phyloP scores from a whole-genome alignment of 805 yeast genomes.

The Zygotorulaspora florentina region DNA sequence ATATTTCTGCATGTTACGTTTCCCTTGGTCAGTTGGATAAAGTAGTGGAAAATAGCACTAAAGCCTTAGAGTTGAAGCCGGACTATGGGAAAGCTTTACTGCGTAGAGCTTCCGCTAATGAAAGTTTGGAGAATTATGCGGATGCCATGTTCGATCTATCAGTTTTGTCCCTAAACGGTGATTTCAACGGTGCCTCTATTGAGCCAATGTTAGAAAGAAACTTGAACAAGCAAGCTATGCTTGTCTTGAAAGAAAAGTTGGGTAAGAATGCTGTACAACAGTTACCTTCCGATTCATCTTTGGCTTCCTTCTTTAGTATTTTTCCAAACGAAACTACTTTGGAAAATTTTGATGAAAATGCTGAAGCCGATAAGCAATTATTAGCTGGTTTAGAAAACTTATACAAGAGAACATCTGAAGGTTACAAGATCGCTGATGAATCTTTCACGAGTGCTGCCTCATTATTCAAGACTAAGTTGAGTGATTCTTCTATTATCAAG shows the following conservation, averaged over 20 bases:
- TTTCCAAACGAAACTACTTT: slow-evolving; percentile 54
- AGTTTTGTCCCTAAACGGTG: slow-evolving; percentile 80
- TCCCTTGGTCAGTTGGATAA: slow-evolving; percentile 75
- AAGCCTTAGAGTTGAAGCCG: slow-evolving; percentile 80
- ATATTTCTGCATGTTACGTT: slow-evolving; percentile 93
- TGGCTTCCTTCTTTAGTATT: slow-evolving; percentile 86
- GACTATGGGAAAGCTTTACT: slow-evolving; percentile 86
- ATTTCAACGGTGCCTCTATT: slow-evolving; percentile 69
- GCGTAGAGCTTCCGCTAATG: slow-evolving; percentile 92
- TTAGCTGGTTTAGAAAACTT: slow-evolving; percentile 60
- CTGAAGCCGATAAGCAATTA: slow-evolving; percentile 61
- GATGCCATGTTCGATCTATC: slow-evolving; percentile 92
- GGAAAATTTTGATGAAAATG: slow-evolving; percentile 47
- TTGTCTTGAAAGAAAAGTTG: slow-evolving; percentile 59
- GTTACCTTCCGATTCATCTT: slow-evolving; percentile 78
- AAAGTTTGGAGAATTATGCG: slow-evolving; percentile 66
- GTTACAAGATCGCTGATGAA: slow-evolving; percentile 38
- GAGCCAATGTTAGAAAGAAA: slow-evolving; percentile 85
- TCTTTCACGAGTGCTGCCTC: slow-evolving; percentile 54
- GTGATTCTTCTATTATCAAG: slow-evolving; percentile 17
- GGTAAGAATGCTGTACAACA: slow-evolving; percentile 35
- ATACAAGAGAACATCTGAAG: slow-evolving; percentile 39
- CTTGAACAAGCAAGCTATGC: slow-evolving; percentile 72
- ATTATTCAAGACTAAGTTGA: slow-evolving; percentile 36
- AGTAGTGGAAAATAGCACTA: slow-evolving; percentile 82